These are phyloP conservation scores for Fusarium pininemorale DNA, from an alignment of 2,329 filamentous ascomycete species.

Conservation along the genomic window DNA sequence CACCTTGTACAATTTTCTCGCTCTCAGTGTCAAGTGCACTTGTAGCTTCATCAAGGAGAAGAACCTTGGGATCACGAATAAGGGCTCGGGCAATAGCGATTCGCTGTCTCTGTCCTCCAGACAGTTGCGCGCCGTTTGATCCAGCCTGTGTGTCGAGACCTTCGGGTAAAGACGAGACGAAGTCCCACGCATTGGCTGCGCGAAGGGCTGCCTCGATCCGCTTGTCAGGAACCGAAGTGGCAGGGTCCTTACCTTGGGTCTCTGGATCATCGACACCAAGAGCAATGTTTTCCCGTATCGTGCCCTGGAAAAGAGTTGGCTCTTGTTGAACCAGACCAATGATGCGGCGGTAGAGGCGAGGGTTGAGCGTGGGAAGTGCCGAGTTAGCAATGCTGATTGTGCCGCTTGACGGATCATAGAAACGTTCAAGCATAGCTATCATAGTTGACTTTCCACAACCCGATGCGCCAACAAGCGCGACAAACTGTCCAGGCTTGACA, in stretches of 20 bases:
- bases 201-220: conserved; percentile 57
- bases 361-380: conserved; percentile 53
- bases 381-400: conserved; percentile 57
- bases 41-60: conserved; percentile 41
- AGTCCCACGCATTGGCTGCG: conserved; percentile 61
- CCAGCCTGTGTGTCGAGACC: conserved; percentile 70
- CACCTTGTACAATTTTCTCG: conserved; percentile 72
- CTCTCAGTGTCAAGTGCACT: conserved; percentile 43
- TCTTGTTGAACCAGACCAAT: conserved; percentile 68
- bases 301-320: conserved; percentile 77
- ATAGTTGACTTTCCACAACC: conserved; percentile 71
- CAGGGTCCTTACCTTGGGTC: conserved; percentile 1
- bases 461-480: conserved; percentile 62
- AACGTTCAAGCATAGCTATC: conserved; percentile 60
- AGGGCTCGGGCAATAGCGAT: conserved; percentile 75
- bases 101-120: conserved; percentile 74
- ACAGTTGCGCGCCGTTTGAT: conserved; percentile 70
- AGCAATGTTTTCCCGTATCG: conserved; percentile 82
- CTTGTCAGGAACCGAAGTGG: conserved; percentile 32
- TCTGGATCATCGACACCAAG: conserved; percentile 38
- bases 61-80: conserved; percentile 39
- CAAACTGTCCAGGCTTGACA: conserved; percentile 58
- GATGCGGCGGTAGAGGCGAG: conserved; percentile 60
- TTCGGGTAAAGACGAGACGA: conserved; percentile 49
- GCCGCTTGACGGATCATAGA: conserved; percentile 57